A percentile compares a stretch with the other conserved stretches of the same genome.
These are phyloP conservation scores for Rhazya stricta DNA, from an alignment of 257 asterid genomes.

Conservation along the genomic window DNA sequence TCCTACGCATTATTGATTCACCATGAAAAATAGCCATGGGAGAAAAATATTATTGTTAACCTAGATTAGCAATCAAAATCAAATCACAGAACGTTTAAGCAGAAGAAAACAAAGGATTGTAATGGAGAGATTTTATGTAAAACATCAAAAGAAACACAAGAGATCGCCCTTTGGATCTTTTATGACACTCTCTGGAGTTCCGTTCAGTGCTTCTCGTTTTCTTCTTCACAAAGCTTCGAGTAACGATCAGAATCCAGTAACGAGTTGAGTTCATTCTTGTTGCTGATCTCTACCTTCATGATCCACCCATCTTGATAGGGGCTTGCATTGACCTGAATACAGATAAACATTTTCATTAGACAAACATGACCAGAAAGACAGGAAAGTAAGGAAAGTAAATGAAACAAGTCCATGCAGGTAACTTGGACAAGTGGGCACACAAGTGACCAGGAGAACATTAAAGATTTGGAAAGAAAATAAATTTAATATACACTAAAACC, in stretches of 20 bases:
- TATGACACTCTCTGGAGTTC: background rate
- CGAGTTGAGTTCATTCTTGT: slow-evolving; percentile 40
- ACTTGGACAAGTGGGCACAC: background rate
- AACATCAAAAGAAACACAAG: background rate
- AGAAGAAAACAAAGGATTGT: background rate
- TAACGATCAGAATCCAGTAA: slow-evolving; percentile 65
- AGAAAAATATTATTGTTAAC: background rate
- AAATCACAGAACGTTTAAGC: background rate
- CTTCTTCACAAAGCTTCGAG: slow-evolving; percentile 81
- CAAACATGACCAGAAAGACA: background rate
- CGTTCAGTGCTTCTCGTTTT: slow-evolving; percentile 66
- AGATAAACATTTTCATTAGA: background rate
- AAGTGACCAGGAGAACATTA: too few species aligned
- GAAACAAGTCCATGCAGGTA: background rate
- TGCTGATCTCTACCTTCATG: slow-evolving; percentile 73
- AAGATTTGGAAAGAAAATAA: too few species aligned
- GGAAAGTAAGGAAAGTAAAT: background rate
- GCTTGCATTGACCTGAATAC: slow-evolving; percentile 59
- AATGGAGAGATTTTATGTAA: background rate
- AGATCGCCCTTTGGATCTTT: background rate
- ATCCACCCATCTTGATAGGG: slow-evolving; percentile 95
- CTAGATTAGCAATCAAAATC: background rate
- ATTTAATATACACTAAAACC: too few species aligned
- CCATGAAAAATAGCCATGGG: background rate
- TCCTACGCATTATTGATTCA: background rate